Conservation (phyloP, 441 rosid genomes). For the Capsella rubella region DNA sequence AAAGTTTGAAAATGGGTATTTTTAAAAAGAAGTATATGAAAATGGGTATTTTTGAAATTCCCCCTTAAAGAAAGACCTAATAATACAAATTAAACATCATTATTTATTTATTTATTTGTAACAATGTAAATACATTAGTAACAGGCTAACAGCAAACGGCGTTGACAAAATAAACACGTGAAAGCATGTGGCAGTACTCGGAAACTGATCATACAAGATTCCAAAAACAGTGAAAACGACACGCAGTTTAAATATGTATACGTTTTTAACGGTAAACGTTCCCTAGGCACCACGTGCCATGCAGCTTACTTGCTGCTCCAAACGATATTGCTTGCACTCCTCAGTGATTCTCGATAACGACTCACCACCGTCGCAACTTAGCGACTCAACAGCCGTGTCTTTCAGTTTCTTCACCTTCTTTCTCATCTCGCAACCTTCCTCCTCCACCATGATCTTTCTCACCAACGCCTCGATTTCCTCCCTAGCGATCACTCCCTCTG, state of each 20-base stretch:
- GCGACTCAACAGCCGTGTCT: conserved; percentile 19
- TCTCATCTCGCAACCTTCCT: conserved; percentile 44
- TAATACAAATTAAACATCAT: neutral
- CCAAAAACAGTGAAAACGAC: neutral
- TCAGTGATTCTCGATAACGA: conserved; percentile 29
- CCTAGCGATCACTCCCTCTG: conserved; percentile 36
- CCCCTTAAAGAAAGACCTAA: too few species aligned
- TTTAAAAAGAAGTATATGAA: too few species aligned
- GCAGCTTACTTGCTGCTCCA: conserved; percentile 6
- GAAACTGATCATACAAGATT: neutral
- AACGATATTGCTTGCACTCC: conserved; percentile 5
- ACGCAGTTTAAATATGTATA: neutral
- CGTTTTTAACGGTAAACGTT: neutral
- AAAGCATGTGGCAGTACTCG: neutral
- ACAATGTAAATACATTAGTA: neutral
- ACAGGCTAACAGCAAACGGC: neutral
- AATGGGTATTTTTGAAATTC: too few species aligned
- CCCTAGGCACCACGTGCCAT: conserved; percentile 33
- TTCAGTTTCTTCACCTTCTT: conserved; percentile 35
- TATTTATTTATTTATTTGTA: neutral
- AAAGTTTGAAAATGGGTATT: too few species aligned
- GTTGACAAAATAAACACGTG: neutral
- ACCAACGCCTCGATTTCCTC: conserved; percentile 34
- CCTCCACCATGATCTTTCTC: conserved; percentile 37
- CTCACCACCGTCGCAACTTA: conserved; percentile 28